Evolutionary conservation across 441 rosid species (phyloP).

Genomic region (Euphorbia corollata): DNA sequence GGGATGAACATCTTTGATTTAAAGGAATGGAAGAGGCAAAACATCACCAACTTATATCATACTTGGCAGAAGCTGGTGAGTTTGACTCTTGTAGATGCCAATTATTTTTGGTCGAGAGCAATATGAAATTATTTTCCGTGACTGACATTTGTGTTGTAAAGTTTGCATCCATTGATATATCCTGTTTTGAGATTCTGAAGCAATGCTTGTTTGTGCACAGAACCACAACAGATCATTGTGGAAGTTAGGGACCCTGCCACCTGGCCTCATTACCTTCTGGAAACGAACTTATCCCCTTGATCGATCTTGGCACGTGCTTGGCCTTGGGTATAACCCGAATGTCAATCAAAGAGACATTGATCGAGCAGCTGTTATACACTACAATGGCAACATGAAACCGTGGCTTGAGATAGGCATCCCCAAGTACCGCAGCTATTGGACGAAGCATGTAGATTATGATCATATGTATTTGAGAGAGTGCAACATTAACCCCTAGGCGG

Average conservation of each 20-base stretch:
- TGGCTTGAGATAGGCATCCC: conserved; percentile 92
- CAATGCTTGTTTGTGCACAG: conserved; percentile 35
- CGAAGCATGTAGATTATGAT: conserved; percentile 67
- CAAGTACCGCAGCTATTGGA: conserved; percentile 64
- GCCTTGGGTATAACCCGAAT: conserved; percentile 87
- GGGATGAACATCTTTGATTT: conserved; percentile 75
- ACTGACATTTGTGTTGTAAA: background rate
- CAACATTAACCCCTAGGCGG: conserved; percentile 70
- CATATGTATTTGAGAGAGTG: conserved; percentile 62
- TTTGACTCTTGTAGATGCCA: conserved; percentile 4
- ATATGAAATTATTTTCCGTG: background rate
- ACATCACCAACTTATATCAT: conserved; percentile 61
- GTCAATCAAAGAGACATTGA: conserved; percentile 75
- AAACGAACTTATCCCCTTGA: conserved; percentile 56
- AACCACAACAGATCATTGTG: conserved; percentile 73
- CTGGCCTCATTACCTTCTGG: conserved; percentile 94
- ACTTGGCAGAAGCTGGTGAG: conserved; percentile 92
- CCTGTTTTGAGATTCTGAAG: conserved; percentile 13
- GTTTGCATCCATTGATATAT: background rate
- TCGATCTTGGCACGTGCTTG: conserved; percentile 78
- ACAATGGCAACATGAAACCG: conserved; percentile 92
- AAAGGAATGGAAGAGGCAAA: conserved; percentile 58
- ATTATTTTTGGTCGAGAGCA: background rate
- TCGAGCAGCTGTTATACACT: conserved; percentile 77
- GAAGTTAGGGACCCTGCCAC: conserved; percentile 95